Base-by-base conservation (phyloP, 2,329 filamentous ascomycete genomes). In the Talaromyces verruculosus region DNA sequence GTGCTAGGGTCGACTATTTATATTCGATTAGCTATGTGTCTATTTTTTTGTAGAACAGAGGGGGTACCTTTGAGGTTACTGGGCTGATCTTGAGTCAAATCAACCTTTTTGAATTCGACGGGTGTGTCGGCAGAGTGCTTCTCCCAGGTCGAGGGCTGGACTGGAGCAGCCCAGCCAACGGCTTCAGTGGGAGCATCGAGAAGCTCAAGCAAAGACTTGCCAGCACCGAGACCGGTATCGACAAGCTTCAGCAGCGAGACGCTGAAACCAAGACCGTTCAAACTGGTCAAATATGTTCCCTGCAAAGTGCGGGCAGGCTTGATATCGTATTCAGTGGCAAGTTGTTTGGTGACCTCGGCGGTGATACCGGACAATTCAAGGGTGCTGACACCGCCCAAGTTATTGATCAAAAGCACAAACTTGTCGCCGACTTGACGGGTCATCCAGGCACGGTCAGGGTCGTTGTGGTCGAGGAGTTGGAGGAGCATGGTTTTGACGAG, bases 251-350 rank as follows among this genome's bases (percentile, higher is more conserved):
- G 79, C 13, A 91, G 73, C 3, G 88, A 89, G 65, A 91, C 85
- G 68, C 87, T 90, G 78, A 92, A 91, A 4, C 89, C 89, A 7
- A 89, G 81, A 0, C 88, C 89, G 69, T 92, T 91, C 68, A 92
- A 76, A 68, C 88, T 90, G 19, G 89, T 91, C 83, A 91, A 88
- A 78, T 88, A 91, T 0, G 88, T 90, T 11, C 89, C 87, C 35
- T 87, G 81, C 43, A 91, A 81, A 55, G 89, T 83, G 47, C 88
- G 80, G 28, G 84, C 83, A 0, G 88, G 88, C 70, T 84, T 84
- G 71, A 91, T 87, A 37, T 83, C 81, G 74, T 87, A 88, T 66
- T 82, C 80, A 37, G 79, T 79, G 66, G 84, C 81, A 51, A 91
- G 79, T 72, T 90, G 88, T 49, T 82, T 80, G 5, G 87, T 81